A percentile compares a stretch with the other conserved stretches of the same genome.
phyloP scores from a whole-genome alignment of 805 yeast species.

The Jamesozyma spencerorum region DNA sequence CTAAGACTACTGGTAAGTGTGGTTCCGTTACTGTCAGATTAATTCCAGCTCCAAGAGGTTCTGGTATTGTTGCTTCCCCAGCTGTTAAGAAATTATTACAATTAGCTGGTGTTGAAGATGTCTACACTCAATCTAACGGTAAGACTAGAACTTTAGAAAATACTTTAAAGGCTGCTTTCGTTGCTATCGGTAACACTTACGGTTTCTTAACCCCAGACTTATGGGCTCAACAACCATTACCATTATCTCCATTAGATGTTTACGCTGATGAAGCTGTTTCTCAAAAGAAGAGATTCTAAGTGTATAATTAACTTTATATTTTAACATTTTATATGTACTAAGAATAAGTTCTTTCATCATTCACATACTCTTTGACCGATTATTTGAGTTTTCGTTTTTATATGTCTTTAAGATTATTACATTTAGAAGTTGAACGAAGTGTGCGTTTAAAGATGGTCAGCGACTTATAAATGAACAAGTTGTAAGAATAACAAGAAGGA shows the following conservation, averaged over 20 bases:
- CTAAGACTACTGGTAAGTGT: constrained; percentile 99
- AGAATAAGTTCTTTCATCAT: too few species aligned
- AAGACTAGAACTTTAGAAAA: constrained; percentile 99
- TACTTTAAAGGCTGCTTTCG: constrained; percentile 99
- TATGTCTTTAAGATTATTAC: too few species aligned
- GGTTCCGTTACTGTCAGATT: constrained; percentile 98
- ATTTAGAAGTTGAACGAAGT: too few species aligned
- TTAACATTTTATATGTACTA: too few species aligned
- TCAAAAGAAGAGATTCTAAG: constrained; percentile 67
- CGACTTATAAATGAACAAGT: too few species aligned
- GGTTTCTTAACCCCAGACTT: constrained; percentile 99
- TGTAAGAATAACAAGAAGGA: too few species aligned
- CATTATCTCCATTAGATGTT: constrained; percentile 89
- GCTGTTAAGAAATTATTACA: constrained; percentile 98
- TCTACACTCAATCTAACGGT: constrained; percentile 97
- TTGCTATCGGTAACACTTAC: constrained; percentile 99
- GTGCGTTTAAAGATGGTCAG: too few species aligned
- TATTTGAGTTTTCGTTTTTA: neutral
- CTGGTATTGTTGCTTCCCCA: constrained; percentile 99
- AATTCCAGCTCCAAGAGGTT: constrained; percentile 99
- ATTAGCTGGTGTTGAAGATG: constrained; percentile 99
- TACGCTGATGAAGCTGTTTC: constrained; percentile 78
- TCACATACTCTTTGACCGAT: neutral
- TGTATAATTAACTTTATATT: constrained; percentile 9
- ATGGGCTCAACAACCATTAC: constrained; percentile 81